Conservation (phyloP, 163 green algal genomes). For the Chlamydomonas reinhardtii region DNA sequence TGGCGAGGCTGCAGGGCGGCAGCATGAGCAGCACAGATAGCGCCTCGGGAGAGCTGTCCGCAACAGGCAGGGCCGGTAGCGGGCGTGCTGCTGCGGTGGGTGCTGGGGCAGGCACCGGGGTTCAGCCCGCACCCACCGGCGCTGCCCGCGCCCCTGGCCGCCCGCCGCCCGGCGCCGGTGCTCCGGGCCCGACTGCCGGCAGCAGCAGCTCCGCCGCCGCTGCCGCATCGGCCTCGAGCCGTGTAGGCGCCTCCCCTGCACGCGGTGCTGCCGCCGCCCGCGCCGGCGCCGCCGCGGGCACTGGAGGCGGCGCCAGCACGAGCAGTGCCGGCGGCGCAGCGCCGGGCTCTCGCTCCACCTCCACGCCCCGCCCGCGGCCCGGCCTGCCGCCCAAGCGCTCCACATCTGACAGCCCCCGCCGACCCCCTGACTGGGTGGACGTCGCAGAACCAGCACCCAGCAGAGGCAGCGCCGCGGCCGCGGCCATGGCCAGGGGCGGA, state of each 20-base stretch:
- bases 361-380: slow-evolving; percentile 16
- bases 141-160: too few relatives aligned
- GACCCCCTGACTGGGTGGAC: slow-evolving; percentile 1
- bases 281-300: background rate
- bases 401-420: slow-evolving; percentile 8
- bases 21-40: background rate
- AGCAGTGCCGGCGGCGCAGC: background rate
- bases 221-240: background rate
- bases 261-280: background rate
- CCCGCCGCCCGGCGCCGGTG: background rate
- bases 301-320: background rate
- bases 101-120: background rate
- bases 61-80: background rate
- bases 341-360: background rate
- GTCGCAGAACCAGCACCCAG: background rate
- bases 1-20: too few relatives aligned
- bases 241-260: slow-evolving; percentile 1
- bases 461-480: too few relatives aligned
- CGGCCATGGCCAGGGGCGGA: background rate
- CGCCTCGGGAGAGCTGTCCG: too few relatives aligned
- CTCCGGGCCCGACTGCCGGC: background rate
- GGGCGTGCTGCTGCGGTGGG: too few relatives aligned
- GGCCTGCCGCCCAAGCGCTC: background rate
- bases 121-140: too few relatives aligned
- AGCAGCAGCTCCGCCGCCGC: background rate